phyloP scores from a whole-genome alignment of 768 basidiomycete species.

The Stropharia rugosoannulata region DNA sequence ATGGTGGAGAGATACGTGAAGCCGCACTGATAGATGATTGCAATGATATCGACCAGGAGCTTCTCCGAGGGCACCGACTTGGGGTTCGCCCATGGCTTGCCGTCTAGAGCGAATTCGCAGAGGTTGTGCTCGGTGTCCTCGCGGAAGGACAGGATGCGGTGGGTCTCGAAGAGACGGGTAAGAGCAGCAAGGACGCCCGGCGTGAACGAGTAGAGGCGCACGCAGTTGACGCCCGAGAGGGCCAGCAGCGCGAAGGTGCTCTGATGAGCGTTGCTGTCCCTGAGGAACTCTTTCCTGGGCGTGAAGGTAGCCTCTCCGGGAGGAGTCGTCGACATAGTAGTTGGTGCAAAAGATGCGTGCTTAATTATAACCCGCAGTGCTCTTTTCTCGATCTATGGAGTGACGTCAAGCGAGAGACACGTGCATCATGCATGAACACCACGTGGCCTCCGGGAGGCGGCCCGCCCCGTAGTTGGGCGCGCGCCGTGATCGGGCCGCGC shows the following conservation, averaged over 20 bases:
- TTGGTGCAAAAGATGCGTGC: conserved; percentile 3
- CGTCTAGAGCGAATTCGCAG: conserved; percentile 64
- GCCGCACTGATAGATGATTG: conserved; percentile 60
- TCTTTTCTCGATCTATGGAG: conserved; percentile 11
- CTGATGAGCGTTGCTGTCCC: conserved; percentile 42
- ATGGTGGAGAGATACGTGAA: conserved; percentile 66
- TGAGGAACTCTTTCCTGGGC: conserved; percentile 74
- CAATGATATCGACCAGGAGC: conserved; percentile 66
- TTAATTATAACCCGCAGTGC: conserved; percentile 1
- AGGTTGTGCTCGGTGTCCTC: conserved; percentile 59
- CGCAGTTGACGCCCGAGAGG: conserved; percentile 59
- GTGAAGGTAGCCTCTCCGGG: conserved; percentile 50
- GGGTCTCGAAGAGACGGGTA: conserved; percentile 53
- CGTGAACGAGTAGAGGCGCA: conserved; percentile 73
- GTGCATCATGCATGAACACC: conserved; percentile 13
- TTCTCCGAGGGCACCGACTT: conserved; percentile 67
- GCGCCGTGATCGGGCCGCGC: conserved; percentile 1
- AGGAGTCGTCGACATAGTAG: conserved; percentile 24
- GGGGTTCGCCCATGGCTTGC: conserved; percentile 72
- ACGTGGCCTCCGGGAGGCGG: conserved; percentile 12
- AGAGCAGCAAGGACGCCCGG: conserved; percentile 49
- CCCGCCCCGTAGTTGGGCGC: neutral
- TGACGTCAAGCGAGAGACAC: conserved; percentile 25
- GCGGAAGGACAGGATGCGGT: conserved; percentile 42
- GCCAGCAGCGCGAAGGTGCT: conserved; percentile 71